phyloP scores from a whole-genome alignment of 352 stramenopile species.

The Phytophthora citrophthora region DNA sequence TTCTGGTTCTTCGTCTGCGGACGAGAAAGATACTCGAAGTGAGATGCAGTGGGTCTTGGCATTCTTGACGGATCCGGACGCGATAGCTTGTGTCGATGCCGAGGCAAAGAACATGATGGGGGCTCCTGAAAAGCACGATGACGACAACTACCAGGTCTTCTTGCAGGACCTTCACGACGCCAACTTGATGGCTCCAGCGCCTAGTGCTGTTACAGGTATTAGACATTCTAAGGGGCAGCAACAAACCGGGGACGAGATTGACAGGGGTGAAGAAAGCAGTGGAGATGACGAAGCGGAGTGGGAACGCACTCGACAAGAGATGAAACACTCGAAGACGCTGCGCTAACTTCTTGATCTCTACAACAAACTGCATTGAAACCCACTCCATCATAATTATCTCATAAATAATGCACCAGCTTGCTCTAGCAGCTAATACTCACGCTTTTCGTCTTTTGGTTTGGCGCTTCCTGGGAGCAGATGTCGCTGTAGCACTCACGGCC shows the following conservation, averaged over 20 bases:
- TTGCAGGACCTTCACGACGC: constrained; percentile 61
- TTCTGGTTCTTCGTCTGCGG: constrained; percentile 2
- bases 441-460: constrained; percentile 25
- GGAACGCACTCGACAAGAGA: constrained; percentile 37
- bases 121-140: constrained; percentile 46
- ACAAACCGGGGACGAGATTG: neutral
- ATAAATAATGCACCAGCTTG: constrained; percentile 13
- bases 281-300: constrained; percentile 40
- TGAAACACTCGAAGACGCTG: constrained; percentile 33
- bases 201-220: neutral
- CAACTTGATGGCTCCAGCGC: constrained; percentile 44
- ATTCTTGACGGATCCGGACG: constrained; percentile 64
- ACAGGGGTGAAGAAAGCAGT: constrained; percentile 20
- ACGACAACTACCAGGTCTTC: constrained; percentile 82
- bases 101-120: constrained; percentile 63
- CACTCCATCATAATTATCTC: neutral
- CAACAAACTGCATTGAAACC: too few relatives aligned
- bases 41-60: constrained; percentile 82
- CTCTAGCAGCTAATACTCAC: constrained; percentile 3
- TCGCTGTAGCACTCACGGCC: neutral
- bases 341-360: constrained; percentile 2
- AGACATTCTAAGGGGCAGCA: constrained; percentile 6
- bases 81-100: constrained; percentile 46
- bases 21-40: constrained; percentile 33
- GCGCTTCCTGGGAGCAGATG: constrained; percentile 13